These are phyloP conservation scores for Carex arenaria DNA, from an alignment of 202 grass and related monocot species.

Conservation along the genomic window DNA sequence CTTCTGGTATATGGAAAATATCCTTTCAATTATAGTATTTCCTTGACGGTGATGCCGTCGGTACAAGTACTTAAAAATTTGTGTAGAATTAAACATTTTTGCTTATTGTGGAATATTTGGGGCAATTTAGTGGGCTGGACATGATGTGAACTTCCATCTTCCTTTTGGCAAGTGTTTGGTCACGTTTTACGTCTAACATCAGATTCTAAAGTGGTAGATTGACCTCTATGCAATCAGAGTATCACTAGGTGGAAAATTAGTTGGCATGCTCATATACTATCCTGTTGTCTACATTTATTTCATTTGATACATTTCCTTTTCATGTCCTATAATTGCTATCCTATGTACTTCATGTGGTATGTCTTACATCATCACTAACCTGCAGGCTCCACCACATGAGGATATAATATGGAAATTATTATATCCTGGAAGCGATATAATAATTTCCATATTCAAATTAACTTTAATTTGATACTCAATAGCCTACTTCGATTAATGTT, in stretches of 20 bases:
- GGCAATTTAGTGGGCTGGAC: slow-evolving; percentile 5
- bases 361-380: slow-evolving; percentile 2
- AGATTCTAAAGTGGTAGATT: slow-evolving; percentile 2
- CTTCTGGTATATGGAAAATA: not conserved
- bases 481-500: not conserved
- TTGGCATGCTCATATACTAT: slow-evolving; percentile 4
- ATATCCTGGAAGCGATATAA: not conserved
- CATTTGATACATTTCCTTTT: slow-evolving; percentile 12
- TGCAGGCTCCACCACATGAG: not conserved
- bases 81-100: not conserved
- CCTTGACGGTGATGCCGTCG: not conserved
- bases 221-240: not conserved
- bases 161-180: slow-evolving; percentile 8
- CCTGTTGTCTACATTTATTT: slow-evolving; percentile 10
- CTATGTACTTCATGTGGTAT: slow-evolving; percentile 18
- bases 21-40: slow-evolving; percentile 11
- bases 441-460: not conserved
- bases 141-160: slow-evolving; percentile 8
- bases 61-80: not conserved
- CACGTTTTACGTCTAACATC: slow-evolving; percentile 7
- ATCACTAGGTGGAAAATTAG: slow-evolving; percentile 6
- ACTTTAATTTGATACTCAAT: not conserved
- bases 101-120: slow-evolving; percentile 13
- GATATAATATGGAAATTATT: too few species aligned
- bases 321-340: slow-evolving; percentile 15